These are phyloP conservation scores for Beta vulgaris DNA, from an alignment of 148 eudicot genomes.

Conservation along the genomic window DNA sequence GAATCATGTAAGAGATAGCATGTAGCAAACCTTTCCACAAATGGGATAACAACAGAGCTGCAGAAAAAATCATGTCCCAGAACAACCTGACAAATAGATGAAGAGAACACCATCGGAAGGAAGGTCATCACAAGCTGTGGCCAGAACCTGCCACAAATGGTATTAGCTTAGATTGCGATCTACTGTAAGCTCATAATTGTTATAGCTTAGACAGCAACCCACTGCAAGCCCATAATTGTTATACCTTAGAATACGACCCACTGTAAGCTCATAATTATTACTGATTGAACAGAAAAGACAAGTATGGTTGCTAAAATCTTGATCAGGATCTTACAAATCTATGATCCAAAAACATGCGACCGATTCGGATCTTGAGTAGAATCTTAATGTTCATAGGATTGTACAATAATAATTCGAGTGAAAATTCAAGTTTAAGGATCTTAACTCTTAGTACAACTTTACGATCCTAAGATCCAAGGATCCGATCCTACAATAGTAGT, in stretches of 20 bases:
- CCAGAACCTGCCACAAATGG: constrained; percentile 59
- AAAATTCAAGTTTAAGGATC: too few relatives aligned
- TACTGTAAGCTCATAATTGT: neutral
- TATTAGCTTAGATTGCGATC: neutral
- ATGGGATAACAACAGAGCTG: constrained; percentile 1
- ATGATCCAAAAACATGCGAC: too few relatives aligned
- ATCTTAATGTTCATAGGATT: too few relatives aligned
- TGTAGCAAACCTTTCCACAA: neutral
- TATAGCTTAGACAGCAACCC: too few relatives aligned
- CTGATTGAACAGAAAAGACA: neutral
- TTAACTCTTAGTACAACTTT: too few relatives aligned
- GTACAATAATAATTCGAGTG: too few relatives aligned
- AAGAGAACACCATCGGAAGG: constrained; percentile 84
- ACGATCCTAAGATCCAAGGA: too few relatives aligned
- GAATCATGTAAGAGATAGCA: constrained; percentile 19
- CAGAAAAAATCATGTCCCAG: constrained; percentile 1
- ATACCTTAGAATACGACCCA: neutral
- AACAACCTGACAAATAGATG: constrained; percentile 73
- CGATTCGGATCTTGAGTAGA: too few relatives aligned
- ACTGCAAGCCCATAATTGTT: constrained; percentile 20
- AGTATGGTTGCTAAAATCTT: too few relatives aligned
- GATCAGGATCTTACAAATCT: too few relatives aligned
- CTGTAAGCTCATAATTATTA: neutral
- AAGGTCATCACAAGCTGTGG: constrained; percentile 80
- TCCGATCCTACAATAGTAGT: too few relatives aligned